Evolutionary conservation across 371 early-diverging fungal species (phyloP), one percentile per base, ranked within the genome.

Genomic region (Dichotomocladium elegans): DNA sequence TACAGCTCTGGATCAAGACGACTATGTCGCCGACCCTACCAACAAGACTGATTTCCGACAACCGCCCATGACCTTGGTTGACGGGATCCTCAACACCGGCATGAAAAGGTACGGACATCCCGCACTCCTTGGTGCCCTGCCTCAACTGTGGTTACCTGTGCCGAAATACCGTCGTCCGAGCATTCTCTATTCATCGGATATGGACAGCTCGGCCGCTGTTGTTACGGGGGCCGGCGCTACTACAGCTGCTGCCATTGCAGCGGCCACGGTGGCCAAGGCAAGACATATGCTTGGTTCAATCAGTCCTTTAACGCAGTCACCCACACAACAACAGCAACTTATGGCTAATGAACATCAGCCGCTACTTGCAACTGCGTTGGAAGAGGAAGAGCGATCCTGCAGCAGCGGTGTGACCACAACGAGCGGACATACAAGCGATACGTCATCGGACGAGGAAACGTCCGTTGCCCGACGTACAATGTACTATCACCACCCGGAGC

Each of bases 91-190:
- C 42, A 88, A 91, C 59, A 84, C 85, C 15, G 86, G 88, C 7
- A 85, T 89, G 76, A 77, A 80, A 41, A 77, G 77, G 24, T 91
- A 88, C 43, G 81, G 72, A 3, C 80, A 89, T 46, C 92, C 92
- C 8, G 89, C 86, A 1, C 57, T 89, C 15, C 57, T 83, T 2
- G 90, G 88, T 10, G 82, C 74, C 7, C 66, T 90, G 44, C 92
- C 92, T 4, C 82, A 85, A 26, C 56, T 90, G 17, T 91, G 92
- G 92, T 60, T 90, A 17, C 92, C 92, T 1, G 69, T 72, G 8
- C 64, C 63, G 12, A 34, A 21, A 29, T 51, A 24, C 9, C 17
- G 44, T 43, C 33, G 48, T 41, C 22, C 53, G 26, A 19, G 48
- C 37, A 41, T 37, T 43, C 44, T 26, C 22, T n/a, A n/a, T n/a